Conservation (phyloP, 805 yeast species). For the Kuraishia hungarica region DNA sequence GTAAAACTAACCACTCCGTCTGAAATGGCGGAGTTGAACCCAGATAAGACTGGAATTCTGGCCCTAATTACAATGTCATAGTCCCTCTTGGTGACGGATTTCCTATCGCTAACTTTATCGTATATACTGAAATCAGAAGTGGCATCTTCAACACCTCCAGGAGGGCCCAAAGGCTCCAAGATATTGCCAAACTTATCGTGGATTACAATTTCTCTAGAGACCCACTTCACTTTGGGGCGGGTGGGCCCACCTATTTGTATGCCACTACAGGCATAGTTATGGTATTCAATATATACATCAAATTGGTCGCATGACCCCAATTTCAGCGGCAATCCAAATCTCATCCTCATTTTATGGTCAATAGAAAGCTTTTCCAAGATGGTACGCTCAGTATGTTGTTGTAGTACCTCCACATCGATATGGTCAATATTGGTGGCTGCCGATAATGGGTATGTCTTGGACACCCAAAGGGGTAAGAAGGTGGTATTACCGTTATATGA, state of each 20-base stretch:
- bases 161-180: slow-evolving; percentile 20
- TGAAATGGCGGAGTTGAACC: neutral
- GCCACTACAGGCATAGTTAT: slow-evolving; percentile 21
- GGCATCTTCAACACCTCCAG: slow-evolving; percentile 8
- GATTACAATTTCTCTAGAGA: slow-evolving; percentile 5
- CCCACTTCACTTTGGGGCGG: slow-evolving; percentile 6
- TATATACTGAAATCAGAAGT: slow-evolving; percentile 10
- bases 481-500: slow-evolving; percentile 19
- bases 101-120: slow-evolving; percentile 16
- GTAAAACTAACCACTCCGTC: slow-evolving; percentile 20
- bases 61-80: slow-evolving; percentile 23
- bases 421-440: slow-evolving; percentile 17
- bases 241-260: slow-evolving; percentile 16
- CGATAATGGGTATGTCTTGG: slow-evolving; percentile 16
- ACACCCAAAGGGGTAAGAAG: slow-evolving; percentile 22
- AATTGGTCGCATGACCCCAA: slow-evolving; percentile 19
- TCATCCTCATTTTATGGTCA: slow-evolving; percentile 17
- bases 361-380: slow-evolving; percentile 20
- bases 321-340: slow-evolving; percentile 23
- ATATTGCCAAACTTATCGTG: slow-evolving; percentile 4
- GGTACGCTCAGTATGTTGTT: slow-evolving; percentile 14
- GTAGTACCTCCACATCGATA: slow-evolving; percentile 19
- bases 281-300: slow-evolving; percentile 20
- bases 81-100: slow-evolving; percentile 14
- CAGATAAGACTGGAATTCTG: slow-evolving; percentile 12